phyloP scores from a whole-genome alignment of 176 grass and related monocot genomes.

The Bolboschoenus planiculmis region DNA sequence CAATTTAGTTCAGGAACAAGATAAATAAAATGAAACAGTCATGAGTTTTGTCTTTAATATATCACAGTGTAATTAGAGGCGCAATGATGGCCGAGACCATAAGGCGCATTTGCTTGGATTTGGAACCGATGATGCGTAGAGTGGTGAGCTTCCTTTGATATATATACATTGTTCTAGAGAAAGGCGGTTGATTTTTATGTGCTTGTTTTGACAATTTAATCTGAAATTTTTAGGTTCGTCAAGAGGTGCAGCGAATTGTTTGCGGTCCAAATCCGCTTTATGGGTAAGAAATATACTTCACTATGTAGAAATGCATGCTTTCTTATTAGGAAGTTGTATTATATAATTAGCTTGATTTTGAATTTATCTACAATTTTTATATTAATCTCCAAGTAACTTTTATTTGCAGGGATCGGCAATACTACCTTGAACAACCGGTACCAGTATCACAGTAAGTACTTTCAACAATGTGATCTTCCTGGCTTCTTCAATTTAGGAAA shows the following conservation, averaged over 20 bases:
- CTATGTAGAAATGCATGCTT: neutral
- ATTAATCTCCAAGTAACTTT: neutral
- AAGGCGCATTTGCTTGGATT: constrained; percentile 54
- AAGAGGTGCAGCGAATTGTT: constrained; percentile 82
- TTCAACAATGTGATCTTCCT: neutral
- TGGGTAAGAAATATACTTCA: constrained; percentile 43
- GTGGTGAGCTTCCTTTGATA: constrained; percentile 39
- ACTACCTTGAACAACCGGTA: neutral
- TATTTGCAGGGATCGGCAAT: constrained; percentile 8
- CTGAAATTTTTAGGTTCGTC: constrained; percentile 49
- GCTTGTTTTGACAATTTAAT: constrained; percentile 9
- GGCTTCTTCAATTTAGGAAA: constrained; percentile 4
- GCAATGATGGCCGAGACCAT: constrained; percentile 14
- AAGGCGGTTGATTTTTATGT: neutral
- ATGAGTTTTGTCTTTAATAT: neutral
- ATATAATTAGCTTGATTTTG: neutral
- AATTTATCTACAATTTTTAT: neutral
- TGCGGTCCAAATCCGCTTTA: constrained; percentile 34
- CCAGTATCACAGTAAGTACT: neutral
- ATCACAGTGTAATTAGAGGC: constrained; percentile 21
- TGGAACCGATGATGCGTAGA: constrained; percentile 79
- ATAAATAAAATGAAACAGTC: neutral
- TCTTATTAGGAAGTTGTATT: neutral
- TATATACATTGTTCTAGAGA: neutral
- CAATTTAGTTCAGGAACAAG: too few relatives aligned